A percentile compares a stretch with the other conserved stretches of the same genome.
Evolutionary conservation across 208 protist species (phyloP).

Genomic region (Spironucleus salmonicida): DNA sequence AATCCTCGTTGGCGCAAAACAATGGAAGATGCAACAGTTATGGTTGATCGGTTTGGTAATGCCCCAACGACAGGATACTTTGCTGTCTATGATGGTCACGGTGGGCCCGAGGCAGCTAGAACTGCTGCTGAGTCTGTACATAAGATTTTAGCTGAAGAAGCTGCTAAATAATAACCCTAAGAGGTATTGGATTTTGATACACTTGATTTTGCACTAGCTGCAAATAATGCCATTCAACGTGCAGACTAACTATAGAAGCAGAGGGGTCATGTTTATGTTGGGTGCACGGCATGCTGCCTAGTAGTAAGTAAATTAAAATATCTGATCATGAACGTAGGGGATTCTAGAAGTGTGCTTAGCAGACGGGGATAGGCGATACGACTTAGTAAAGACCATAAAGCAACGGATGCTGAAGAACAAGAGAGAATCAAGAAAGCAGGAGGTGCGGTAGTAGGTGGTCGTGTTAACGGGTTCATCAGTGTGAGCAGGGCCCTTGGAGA

Average conservation of each 20-base stretch:
- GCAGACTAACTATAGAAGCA: neutral
- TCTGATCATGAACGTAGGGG: slow-evolving; percentile 43
- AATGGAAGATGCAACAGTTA: slow-evolving; percentile 24
- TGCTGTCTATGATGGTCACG: slow-evolving; percentile 35
- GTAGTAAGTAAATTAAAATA: slow-evolving; percentile 15
- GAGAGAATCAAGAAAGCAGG: slow-evolving; percentile 48
- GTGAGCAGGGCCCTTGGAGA: slow-evolving; percentile 53
- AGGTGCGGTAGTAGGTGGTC: slow-evolving; percentile 45
- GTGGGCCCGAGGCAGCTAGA: neutral
- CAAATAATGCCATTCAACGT: neutral
- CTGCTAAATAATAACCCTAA: neutral
- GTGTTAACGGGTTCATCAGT: slow-evolving; percentile 49
- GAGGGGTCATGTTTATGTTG: slow-evolving; percentile 9
- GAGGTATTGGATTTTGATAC: neutral
- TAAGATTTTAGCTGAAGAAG: slow-evolving; percentile 7
- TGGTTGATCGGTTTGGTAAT: slow-evolving; percentile 20
- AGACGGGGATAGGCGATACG: slow-evolving; percentile 7
- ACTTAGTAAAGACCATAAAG: slow-evolving; percentile 51
- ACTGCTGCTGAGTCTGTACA: slow-evolving; percentile 13
- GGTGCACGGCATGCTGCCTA: slow-evolving; percentile 16
- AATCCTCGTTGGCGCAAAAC: slow-evolving; percentile 16
- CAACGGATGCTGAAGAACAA: slow-evolving; percentile 42
- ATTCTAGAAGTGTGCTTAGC: slow-evolving; percentile 47
- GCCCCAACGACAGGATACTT: neutral
- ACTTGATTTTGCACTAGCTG: neutral